Evolutionary conservation across 352 stramenopile species (phyloP).

Genomic region (Globisporangium cystogenes): DNA sequence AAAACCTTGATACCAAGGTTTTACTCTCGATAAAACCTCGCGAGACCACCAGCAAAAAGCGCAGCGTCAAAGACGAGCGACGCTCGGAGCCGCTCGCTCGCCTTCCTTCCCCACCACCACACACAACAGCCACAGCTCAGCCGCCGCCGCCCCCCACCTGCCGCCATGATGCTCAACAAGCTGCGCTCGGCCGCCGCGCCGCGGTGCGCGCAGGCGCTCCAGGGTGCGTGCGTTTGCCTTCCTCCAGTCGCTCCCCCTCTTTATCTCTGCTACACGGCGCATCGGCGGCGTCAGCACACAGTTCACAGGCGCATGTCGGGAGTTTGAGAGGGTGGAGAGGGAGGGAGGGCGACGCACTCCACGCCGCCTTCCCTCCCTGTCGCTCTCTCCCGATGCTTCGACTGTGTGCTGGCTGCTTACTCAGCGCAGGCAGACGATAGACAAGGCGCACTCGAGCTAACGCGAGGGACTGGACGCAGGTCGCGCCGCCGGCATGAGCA

Average conservation of each 20-base stretch:
- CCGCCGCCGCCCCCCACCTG: background rate
- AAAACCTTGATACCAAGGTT: background rate
- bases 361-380: no score
- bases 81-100: background rate
- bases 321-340: no score
- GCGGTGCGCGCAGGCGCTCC: slow-evolving; percentile 49
- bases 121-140: slow-evolving; percentile 9
- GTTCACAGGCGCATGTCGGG: no score
- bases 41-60: slow-evolving; percentile 3
- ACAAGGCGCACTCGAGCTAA: no score
- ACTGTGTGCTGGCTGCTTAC: no score
- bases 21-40: background rate
- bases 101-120: slow-evolving; percentile 17
- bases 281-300: no score
- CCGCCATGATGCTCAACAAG: slow-evolving; percentile 70
- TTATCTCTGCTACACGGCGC: no score
- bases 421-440: no score
- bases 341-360: no score
- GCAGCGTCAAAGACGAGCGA: slow-evolving; percentile 1
- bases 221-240: slow-evolving; percentile 23
- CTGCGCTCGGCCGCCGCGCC: slow-evolving; percentile 48
- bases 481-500: slow-evolving; percentile 44
- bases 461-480: slow-evolving; percentile 4
- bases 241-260: background rate
- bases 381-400: no score